A percentile compares a stretch with the other conserved stretches of the same genome.
phyloP scores from a whole-genome alignment of 108 stramenopile species.

The Poteriospumella lacustris region DNA sequence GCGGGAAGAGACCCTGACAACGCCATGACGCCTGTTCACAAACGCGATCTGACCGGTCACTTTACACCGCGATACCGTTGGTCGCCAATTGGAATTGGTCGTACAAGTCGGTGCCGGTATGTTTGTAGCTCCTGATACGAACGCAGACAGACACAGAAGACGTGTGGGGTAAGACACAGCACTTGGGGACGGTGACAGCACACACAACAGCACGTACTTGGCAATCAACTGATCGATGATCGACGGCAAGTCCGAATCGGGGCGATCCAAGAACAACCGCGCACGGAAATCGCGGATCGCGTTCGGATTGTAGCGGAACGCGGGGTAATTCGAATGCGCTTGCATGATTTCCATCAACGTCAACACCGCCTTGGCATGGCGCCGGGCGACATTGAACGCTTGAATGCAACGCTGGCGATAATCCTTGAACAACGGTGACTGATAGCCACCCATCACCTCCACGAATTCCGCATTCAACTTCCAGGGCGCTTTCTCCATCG shows the following conservation, averaged over 20 bases:
- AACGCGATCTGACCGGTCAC: too few species aligned
- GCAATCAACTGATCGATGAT: slow-evolving; percentile 25
- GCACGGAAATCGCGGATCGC: slow-evolving; percentile 42
- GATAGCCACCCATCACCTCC: slow-evolving; percentile 47
- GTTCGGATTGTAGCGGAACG: slow-evolving; percentile 55
- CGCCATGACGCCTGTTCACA: too few species aligned
- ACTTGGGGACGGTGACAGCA: background rate
- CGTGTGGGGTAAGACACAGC: background rate
- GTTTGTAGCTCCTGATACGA: slow-evolving; percentile 23
- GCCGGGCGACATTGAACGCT: slow-evolving; percentile 43
- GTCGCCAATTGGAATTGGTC: slow-evolving; percentile 51
- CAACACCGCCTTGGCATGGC: slow-evolving; percentile 62
- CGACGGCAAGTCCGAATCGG: slow-evolving; percentile 36
- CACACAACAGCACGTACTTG: slow-evolving; percentile 3
- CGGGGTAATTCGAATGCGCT: slow-evolving; percentile 87
- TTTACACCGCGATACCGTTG: slow-evolving; percentile 39
- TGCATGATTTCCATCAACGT: slow-evolving; percentile 96
- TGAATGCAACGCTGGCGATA: slow-evolving; percentile 24
- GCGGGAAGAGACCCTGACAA: too few species aligned
- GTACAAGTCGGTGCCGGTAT: slow-evolving; percentile 45
- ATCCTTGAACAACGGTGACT: background rate
- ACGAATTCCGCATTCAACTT: slow-evolving; percentile 91
- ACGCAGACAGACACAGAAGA: too few species aligned
- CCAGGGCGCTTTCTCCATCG: slow-evolving; percentile 92
- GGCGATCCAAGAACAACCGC: slow-evolving; percentile 38